Base-by-base conservation (phyloP, 2,329 filamentous ascomycete genomes). In the Hypoxylon sp. region DNA sequence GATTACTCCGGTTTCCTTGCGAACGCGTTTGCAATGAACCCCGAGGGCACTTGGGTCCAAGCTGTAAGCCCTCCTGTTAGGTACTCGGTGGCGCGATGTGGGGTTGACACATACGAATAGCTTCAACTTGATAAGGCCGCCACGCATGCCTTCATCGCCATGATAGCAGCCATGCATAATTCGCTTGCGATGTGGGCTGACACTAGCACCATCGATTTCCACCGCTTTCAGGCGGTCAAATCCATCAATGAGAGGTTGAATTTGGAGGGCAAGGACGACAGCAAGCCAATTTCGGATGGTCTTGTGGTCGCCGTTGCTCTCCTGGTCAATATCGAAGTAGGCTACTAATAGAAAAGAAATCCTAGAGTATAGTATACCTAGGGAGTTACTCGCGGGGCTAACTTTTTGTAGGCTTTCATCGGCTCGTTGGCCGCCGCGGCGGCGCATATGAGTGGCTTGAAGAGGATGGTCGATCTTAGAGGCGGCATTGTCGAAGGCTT, bases 151-250 rank as follows among this genome's bases (percentile, higher is more conserved):
- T 79, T 79, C 51, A 75, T 79, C 70, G 77, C 76, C 4, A 72
- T 77, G 67, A 70, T 78, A 27, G 77, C 77, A 11, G 77, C 76
- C n/a, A 78, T 79, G 76, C 77, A 79, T 42, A 78, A 78, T 55
- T 74, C 77, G 8, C 72, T 79, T 10, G 77, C 77, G 6, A 72
- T 73, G 51, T 79, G 77, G 77, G 73, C 71, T 25, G 77, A 79
- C 50, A 78, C 74, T 17, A 78, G 74, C 25, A 79, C 76, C 7
- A 75, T 79, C 51, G 77, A 79, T 54, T 78, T 78, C 48, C 77
- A 79, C 60, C 77, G 77, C 8, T 74, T 78, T 37, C 76, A 79
- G 61, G 75, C 77, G 10, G 74, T 79, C 11, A 77, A 78, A 46
- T 75, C 73, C 10, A 75, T 79, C 55, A 79, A 79, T 54, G 72